These are phyloP conservation scores for Chlorokybus atmophyticus DNA, from an alignment of 139 green algal species.

Conservation along the genomic window DNA sequence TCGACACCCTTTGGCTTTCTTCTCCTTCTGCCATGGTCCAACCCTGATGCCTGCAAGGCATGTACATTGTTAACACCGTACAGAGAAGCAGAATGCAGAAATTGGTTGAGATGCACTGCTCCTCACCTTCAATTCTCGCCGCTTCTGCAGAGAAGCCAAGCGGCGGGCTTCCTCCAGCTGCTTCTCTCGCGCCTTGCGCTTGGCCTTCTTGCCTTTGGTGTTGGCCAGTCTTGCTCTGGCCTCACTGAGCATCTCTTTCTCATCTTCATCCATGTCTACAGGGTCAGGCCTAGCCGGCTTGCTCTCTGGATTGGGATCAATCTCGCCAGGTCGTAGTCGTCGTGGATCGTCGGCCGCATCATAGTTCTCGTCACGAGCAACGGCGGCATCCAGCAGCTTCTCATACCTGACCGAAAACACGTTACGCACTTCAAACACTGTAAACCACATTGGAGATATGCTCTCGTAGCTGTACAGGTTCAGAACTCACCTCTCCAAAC, in stretches of 20 bases:
- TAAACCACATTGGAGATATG: too few relatives aligned
- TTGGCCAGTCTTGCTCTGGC: constrained; percentile 89
- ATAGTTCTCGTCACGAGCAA: constrained; percentile 65
- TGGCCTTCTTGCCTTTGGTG: constrained; percentile 98
- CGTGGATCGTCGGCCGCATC: constrained; percentile 81
- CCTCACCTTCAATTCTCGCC: constrained; percentile 31
- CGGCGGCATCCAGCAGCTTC: constrained; percentile 69
- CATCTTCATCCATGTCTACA: constrained; percentile 98
- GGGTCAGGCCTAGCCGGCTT: constrained; percentile 82
- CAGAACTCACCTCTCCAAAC: constrained; percentile 85
- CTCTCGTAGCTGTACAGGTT: too few relatives aligned
- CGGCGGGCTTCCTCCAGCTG: constrained; percentile 91
- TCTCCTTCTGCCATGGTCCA: constrained; percentile 72
- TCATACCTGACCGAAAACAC: too few relatives aligned
- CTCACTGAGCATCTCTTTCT: constrained; percentile 99
- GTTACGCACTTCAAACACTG: too few relatives aligned
- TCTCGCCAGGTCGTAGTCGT: constrained; percentile 85
- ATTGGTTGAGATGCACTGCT: too few relatives aligned
- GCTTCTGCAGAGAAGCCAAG: constrained; percentile 90
- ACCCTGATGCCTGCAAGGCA: too few relatives aligned
- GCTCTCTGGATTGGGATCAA: constrained; percentile 93
- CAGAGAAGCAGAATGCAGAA: too few relatives aligned
- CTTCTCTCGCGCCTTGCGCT: constrained; percentile 93
- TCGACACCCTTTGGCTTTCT: constrained; percentile 35
- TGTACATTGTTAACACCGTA: too few relatives aligned